Conservation (phyloP, 495 filamentous ascomycete species). For the Penicillium fimorum region DNA sequence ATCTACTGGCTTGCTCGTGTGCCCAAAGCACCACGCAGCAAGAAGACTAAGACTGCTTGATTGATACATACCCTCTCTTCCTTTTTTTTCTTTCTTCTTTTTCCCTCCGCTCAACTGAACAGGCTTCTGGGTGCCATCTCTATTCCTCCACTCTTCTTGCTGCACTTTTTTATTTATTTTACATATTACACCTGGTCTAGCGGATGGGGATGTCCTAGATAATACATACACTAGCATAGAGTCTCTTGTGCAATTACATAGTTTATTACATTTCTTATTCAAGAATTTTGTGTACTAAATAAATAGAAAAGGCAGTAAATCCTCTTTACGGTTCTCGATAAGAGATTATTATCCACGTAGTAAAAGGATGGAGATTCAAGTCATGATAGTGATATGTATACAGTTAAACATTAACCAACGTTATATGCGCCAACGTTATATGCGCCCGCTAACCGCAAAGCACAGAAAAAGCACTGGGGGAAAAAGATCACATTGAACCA, state of each 20-base stretch:
- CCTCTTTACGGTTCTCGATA: not conserved
- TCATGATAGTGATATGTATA: not conserved
- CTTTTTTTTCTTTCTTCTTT: not conserved
- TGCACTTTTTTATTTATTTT: not conserved
- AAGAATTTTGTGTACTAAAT: not conserved
- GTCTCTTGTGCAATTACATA: not conserved
- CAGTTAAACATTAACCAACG: not conserved
- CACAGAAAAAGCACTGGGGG: conserved; percentile 16
- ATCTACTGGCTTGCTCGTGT: conserved; percentile 81
- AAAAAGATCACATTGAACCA: conserved; percentile 8
- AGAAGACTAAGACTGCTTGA: conserved; percentile 23
- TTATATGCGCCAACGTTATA: not conserved
- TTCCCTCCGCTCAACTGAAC: not conserved
- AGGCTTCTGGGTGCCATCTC: not conserved
- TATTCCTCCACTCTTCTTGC: not conserved
- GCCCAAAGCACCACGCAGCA: conserved; percentile 56
- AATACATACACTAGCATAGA: conserved; percentile 5
- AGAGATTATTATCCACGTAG: not conserved
- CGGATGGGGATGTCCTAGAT: not conserved
- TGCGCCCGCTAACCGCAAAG: conserved; percentile 6
- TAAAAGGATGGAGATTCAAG: not conserved
- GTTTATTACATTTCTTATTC: not conserved
- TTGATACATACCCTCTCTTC: not conserved
- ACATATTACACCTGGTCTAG: conserved; percentile 3
- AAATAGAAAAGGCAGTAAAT: not conserved